Evolutionary conservation across 768 basidiomycete species (phyloP), one percentile per base, ranked within the genome.

Genomic region (Naganishia vaughanmartiniae): DNA sequence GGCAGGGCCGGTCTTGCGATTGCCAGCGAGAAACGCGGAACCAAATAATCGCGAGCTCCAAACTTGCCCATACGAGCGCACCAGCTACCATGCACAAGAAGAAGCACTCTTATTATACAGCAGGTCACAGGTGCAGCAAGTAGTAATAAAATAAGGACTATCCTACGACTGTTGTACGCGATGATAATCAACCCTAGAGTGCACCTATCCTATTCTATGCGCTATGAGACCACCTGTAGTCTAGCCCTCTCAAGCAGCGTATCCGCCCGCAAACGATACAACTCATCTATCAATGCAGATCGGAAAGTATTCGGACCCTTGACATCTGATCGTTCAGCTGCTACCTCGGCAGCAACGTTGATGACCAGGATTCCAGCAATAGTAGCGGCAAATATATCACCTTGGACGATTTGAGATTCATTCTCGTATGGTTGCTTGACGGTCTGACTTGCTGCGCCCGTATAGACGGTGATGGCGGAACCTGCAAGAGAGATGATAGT

Each of bases 391-490:
- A 96, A 82, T 85, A 92, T 90, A 76, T 93, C 88, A 9, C 91
- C 91, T 54, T 83, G 83, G n/a, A 88, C 88, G 5, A 92, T 82
- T 56, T 78, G 82, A 19, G 82, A 81, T 12, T 63, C 60, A 30
- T 63, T 63, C 17, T 63, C 60, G 66, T 71, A 76, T 19, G 48
- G 9, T 12, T 45, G 2, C 28, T 30, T n/a, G 81, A 80, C 36
- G 80, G 78, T 34, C 19, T 85, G 76, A 67, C 85, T 83, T 14
- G 88, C 87, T 1, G 87, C 89, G 4, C 89, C 92, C 78, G 90
- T 91, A 81, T 89, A 93, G 19, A 89, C 86, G 0, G 92, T 90
- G 57, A 95, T 85, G 34, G 86, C 84, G 12, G 90, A 89, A 31
- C 90, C 90, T 28, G 87, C 83, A 53, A 46, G 12, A 51, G 53